Base-by-base conservation (phyloP, 139 green algal species). In the Chlamydomonas sp. region DNA sequence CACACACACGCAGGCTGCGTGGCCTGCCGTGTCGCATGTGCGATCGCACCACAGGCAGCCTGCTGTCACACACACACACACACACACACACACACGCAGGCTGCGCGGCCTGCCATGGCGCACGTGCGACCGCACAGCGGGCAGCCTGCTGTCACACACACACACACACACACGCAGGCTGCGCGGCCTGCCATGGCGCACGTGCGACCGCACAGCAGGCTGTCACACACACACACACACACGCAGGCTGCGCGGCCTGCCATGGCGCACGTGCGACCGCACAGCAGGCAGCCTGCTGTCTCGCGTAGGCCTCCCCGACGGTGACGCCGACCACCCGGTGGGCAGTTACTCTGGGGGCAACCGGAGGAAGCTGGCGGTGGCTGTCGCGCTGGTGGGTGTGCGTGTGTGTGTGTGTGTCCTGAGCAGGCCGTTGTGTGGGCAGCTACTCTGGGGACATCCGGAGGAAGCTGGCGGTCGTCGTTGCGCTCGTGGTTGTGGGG, bases 291-390 rank as follows among this genome's bases (percentile, higher is more conserved):
- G 66, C 3, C 76, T 92, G 67, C 75, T 91, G 10, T 28, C 66
- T 22, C 69, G 75, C 39, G 48, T 92, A 68, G 86, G 81, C 13
- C 74, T 93, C 31, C 8, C 4, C 1, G 43, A 77, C 34, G 78
- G 59, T 33, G 59, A 66, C 59, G 78, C 80, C 3, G 69, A 85
- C 63, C 59, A 31, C 6, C 57, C 36, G 34, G 79, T 67, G 36
- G 76, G 76, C 26, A 60, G 20, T 4, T 79, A 78, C 65, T 73
- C 65, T 2, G 90, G 90, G 16, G 90, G 90, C 70, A 95, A 90
- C 74, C 78, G 81, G 72, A 79, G 90, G 64, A 88, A 88, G 77
- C 82, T 96, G 49, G 83, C 72, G 22, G 85, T 94, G 58, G 83
- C 76, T 30, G 76, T 90, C 30, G 84, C 90, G 24, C 83, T 96